Evolutionary conservation across 1,284 basidiomycete species (phyloP).

Genomic region (Fomitopsis schrenkii): DNA sequence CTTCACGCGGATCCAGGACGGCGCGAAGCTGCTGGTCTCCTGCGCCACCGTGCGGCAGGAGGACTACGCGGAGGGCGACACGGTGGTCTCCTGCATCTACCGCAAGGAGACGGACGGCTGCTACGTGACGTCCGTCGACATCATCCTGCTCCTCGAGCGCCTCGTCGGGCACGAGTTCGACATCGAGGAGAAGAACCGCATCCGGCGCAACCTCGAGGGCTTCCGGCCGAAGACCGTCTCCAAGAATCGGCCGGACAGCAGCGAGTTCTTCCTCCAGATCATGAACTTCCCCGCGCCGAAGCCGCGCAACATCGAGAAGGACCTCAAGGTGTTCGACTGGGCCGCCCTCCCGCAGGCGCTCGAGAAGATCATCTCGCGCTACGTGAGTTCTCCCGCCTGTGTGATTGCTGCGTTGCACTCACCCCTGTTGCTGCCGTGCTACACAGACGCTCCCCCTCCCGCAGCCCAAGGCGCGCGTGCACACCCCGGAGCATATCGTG

Average conservation of each 20-base stretch:
- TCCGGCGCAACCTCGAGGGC: slow-evolving; percentile 90
- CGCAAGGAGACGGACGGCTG: slow-evolving; percentile 75
- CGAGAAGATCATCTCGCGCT: slow-evolving; percentile 94
- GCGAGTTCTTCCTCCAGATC: slow-evolving; percentile 88
- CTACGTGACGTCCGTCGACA: slow-evolving; percentile 93
- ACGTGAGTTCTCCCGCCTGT: slow-evolving; percentile 53
- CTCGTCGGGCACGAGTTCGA: slow-evolving; percentile 83
- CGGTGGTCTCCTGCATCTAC: slow-evolving; percentile 88
- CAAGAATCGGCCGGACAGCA: slow-evolving; percentile 78
- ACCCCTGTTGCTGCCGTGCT: background rate
- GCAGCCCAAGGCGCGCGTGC: background rate
- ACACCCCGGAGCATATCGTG: background rate
- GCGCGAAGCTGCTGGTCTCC: slow-evolving; percentile 56
- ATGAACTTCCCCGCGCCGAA: slow-evolving; percentile 95
- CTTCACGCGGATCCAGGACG: slow-evolving; percentile 60
- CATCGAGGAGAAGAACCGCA: slow-evolving; percentile 96
- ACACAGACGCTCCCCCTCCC: background rate
- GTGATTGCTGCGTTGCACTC: background rate
- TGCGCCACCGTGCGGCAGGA: slow-evolving; percentile 59
- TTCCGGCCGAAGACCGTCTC: slow-evolving; percentile 89
- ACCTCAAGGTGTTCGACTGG: slow-evolving; percentile 98
- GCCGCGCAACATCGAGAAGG: slow-evolving; percentile 96
- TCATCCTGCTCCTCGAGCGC: slow-evolving; percentile 89
- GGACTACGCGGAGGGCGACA: slow-evolving; percentile 51
- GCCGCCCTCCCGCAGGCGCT: slow-evolving; percentile 74